Conservation (phyloP, 2,329 filamentous ascomycete species). For the Venturia nashicola region DNA sequence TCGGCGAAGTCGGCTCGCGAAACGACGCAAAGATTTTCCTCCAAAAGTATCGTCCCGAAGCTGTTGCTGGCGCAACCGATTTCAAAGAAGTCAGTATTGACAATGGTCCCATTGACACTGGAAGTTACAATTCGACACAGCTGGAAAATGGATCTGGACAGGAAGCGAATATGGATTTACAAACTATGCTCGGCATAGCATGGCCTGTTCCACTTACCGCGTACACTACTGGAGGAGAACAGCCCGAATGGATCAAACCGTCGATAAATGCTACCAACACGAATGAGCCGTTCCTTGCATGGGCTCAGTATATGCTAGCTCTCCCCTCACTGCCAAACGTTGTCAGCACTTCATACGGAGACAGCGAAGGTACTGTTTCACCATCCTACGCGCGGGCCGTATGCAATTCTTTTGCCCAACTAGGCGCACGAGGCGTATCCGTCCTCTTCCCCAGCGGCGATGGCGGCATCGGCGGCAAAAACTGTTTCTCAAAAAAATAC, state of each 20-base stretch:
- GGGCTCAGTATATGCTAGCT: constrained; percentile 24
- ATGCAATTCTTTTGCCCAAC: constrained; percentile 27
- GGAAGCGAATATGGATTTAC: constrained; percentile 7
- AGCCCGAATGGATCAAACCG: no score
- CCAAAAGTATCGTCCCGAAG: constrained; percentile 8
- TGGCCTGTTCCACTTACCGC: constrained; percentile 7
- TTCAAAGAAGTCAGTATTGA: constrained; percentile 9
- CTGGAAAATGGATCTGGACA: background rate
- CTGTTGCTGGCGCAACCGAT: background rate
- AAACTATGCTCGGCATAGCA: constrained; percentile 7
- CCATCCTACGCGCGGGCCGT: constrained; percentile 24
- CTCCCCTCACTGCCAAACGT: constrained; percentile 25
- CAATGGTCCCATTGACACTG: background rate
- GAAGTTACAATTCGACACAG: background rate
- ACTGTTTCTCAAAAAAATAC: constrained; percentile 30
- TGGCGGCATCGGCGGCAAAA: constrained; percentile 21
- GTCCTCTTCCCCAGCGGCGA: constrained; percentile 29
- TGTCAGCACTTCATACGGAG: constrained; percentile 26
- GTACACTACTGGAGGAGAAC: constrained; percentile 22
- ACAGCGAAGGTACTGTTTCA: constrained; percentile 27
- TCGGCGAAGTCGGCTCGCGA: background rate
- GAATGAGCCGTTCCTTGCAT: constrained; percentile 22
- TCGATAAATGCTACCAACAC: no score
- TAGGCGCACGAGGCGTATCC: constrained; percentile 27
- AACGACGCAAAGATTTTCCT: background rate